Conservation (phyloP, 1,284 basidiomycete species). For the Trametes hirsuta region DNA sequence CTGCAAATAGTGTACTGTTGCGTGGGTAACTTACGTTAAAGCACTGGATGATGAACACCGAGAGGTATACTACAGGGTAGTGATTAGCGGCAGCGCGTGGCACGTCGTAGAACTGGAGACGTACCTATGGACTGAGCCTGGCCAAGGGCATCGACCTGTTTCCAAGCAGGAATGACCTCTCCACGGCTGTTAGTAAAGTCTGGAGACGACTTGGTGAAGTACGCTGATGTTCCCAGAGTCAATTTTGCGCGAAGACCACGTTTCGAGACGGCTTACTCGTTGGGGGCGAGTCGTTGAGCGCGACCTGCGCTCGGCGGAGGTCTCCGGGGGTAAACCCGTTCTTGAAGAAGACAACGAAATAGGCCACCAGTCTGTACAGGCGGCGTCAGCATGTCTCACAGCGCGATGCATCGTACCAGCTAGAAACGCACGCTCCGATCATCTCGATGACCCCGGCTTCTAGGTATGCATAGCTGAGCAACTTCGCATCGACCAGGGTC, state of each 20-base stretch:
- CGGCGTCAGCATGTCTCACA: not conserved
- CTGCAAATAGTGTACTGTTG: not conserved
- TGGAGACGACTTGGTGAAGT: constrained; percentile 53
- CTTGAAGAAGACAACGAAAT: constrained; percentile 69
- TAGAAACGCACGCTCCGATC: constrained; percentile 47
- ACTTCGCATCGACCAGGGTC: constrained; percentile 59
- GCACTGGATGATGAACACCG: constrained; percentile 69
- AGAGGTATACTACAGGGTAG: constrained; percentile 52
- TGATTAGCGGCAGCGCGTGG: not conserved
- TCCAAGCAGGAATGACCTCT: constrained; percentile 43
- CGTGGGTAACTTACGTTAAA: constrained; percentile 54
- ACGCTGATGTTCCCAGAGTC: constrained; percentile 32
- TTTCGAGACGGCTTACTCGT: not conserved
- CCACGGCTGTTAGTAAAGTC: constrained; percentile 61
- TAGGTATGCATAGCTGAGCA: constrained; percentile 71
- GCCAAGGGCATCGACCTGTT: constrained; percentile 61
- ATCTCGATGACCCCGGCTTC: constrained; percentile 67
- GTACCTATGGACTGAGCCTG: constrained; percentile 64
- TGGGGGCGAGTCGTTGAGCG: constrained; percentile 14
- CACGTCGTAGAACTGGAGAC: not conserved
- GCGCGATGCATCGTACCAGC: not conserved
- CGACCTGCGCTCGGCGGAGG: constrained; percentile 51
- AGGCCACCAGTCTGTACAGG: constrained; percentile 51
- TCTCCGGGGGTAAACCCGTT: constrained; percentile 64
- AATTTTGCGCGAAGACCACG: not conserved